These are phyloP conservation scores for Candida michaelii DNA, from an alignment of 805 yeast genomes.

Conservation along the genomic window DNA sequence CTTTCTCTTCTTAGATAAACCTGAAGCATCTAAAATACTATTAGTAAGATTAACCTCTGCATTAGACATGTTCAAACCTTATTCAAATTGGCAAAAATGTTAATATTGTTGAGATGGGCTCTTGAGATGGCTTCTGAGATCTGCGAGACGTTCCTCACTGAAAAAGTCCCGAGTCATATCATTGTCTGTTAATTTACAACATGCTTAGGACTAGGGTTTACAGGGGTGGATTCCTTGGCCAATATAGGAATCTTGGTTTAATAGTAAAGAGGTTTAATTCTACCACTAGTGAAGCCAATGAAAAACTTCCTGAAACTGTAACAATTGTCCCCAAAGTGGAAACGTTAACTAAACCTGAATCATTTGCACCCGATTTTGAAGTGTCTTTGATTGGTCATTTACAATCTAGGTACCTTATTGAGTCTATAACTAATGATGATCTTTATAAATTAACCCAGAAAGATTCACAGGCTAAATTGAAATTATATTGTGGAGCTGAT, in stretches of 20 bases:
- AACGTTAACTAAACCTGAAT: conserved; percentile 22
- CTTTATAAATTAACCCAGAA: conserved; percentile 32
- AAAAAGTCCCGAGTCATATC: background rate
- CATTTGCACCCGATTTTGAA: conserved; percentile 22
- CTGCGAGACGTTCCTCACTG: too few relatives aligned
- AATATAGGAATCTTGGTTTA: background rate
- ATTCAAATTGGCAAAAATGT: background rate
- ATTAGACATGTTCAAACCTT: conserved; percentile 1
- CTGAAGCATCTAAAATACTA: conserved; percentile 12
- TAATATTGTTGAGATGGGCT: background rate
- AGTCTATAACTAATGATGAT: conserved; percentile 38
- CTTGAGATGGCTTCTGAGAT: too few relatives aligned
- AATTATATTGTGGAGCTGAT: conserved; percentile 91
- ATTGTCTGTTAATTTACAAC: background rate
- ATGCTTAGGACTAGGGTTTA: conserved; percentile 4
- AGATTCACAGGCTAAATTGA: conserved; percentile 36
- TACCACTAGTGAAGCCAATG: conserved; percentile 2
- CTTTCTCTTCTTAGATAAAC: conserved; percentile 14
- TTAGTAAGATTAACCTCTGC: conserved; percentile 13
- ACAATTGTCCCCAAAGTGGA: conserved; percentile 38
- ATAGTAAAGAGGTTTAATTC: conserved; percentile 2
- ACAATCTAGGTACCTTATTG: conserved; percentile 37
- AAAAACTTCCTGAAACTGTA: conserved; percentile 30
- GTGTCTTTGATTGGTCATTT: conserved; percentile 37
- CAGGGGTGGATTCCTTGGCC: background rate